Evolutionary conservation across 2,329 filamentous ascomycete species (phyloP), one percentile per base, ranked within the genome.

Genomic region (Plectosphaerella sp.): DNA sequence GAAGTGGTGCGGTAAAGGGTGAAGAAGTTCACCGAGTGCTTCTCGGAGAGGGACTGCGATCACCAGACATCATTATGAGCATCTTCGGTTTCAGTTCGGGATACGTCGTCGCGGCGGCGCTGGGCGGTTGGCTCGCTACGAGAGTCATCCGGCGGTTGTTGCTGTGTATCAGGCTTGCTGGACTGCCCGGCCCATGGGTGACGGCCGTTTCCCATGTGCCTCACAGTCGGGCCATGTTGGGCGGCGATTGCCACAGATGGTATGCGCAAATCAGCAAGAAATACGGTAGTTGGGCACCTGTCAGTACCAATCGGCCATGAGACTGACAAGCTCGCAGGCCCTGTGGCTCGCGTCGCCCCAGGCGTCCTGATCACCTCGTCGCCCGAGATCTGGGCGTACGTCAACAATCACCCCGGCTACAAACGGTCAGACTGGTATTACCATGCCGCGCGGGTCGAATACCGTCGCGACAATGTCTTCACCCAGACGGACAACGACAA

Each of bases 381-480:
- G 39, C 68, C 77, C 0, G 74, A 78, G 28, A 63, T 79, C 7
- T 67, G 75, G 68, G 64, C 66, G 45, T 72, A 63, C 61, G 73
- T 72, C 58, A 75, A 68, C 62, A 70, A 63, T 47, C 67, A 69
- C 4, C 68, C 69, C 3, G 67, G 65, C 3, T 78, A 77, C 47
- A 71, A 62, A 47, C 66, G 71, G 12, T 67, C 66, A 4, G 61
- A 66, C 16, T 77, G 73, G 72, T 78, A 68, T 52, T 72, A 71
- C 20, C 71, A 75, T 39, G 69, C 71, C 4, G 67, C 72, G 42
- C 72, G 74, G 4, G 68, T 80, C 24, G 75, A 82, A 53, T 71
- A 75, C 5, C 71, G 72, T 1, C 66, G 69, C 5, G 76, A 83
- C 58, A 81, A 78, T 51, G 67, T 83, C 35, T 81, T 84, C 53